Evolutionary conservation across 495 filamentous ascomycete species (phyloP), one percentile per base, ranked within the genome.

Genomic region (Parathielavia appendiculata): DNA sequence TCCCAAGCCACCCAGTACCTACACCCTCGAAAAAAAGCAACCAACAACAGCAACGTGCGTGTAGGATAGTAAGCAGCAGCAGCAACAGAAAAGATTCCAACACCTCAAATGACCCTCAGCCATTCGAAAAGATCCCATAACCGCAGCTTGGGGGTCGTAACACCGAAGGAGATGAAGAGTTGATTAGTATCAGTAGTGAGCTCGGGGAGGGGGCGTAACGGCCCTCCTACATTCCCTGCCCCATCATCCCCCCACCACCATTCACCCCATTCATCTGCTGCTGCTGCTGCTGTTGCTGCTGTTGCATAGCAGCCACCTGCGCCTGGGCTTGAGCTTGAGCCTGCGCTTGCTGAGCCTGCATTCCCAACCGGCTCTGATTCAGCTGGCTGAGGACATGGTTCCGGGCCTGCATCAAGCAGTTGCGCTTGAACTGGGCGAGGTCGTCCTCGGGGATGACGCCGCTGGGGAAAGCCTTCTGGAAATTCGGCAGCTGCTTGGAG

Each of bases 401-500:
- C 50, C 68, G 65, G 4, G 73, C 73, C 22, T 57, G 60, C 19
- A 12, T 12, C 4, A 44, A 12, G 47, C 68, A 71, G 12, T 26
- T 47, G 19, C 56, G 54, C 58, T 70, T 72, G 38, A 72, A 70
- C n/a, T 68, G 57, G 0, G 69, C 67, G 46, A 70, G 26, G 45
- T 60, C 54, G 7, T 75, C 72, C 34, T 49, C 70, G 58, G 64
- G 73, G 40, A 73, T 71, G 50, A 57, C 72, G 58, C 54, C 65
- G 6, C 67, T 26, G 12, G 23, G 67, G 46, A 45, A 82, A 32
- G 75, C 75, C 14, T 63, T 63, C 23, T 67, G 59, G 39, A 80
- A 70, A 5, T 70, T 67, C 8, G 75, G 70, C 60, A 84, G 73
- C n/a, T 78, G 63, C 51, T 80, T 77, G 9, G 71, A 59, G 23